A percentile compares a stretch with the other conserved stretches of the same genome.
phyloP scores from a whole-genome alignment of 257 asterid species.

The Solanum acaule region DNA sequence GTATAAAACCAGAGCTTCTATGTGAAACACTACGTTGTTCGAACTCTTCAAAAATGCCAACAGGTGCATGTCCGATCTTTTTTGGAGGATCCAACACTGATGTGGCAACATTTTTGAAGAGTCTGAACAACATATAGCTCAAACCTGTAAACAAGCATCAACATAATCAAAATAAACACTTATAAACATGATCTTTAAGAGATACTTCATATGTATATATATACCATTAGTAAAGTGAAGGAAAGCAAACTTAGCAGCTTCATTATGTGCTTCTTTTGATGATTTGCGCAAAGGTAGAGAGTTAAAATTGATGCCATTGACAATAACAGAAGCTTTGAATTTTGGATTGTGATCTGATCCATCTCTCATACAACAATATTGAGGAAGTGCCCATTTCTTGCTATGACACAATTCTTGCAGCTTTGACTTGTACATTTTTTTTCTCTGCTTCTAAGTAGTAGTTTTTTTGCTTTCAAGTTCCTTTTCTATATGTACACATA shows the following conservation, averaged over 20 bases:
- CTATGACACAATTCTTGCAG: slow-evolving; percentile 36
- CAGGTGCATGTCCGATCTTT: not conserved
- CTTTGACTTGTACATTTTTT: slow-evolving; percentile 31
- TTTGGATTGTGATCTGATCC: slow-evolving; percentile 37
- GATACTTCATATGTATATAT: not conserved
- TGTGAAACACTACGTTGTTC: not conserved
- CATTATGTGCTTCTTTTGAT: slow-evolving; percentile 33
- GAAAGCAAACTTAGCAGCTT: slow-evolving; percentile 37
- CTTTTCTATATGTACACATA: not conserved
- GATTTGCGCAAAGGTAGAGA: slow-evolving; percentile 17
- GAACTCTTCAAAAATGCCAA: not conserved
- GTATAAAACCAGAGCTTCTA: not conserved
- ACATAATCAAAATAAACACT: not conserved
- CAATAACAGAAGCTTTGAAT: slow-evolving; percentile 42
- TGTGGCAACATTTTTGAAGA: not conserved
- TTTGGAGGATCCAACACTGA: not conserved
- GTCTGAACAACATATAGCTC: no score
- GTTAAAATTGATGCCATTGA: slow-evolving; percentile 25
- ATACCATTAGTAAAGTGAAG: slow-evolving; percentile 37
- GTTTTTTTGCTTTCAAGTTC: not conserved
- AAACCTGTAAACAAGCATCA: not conserved
- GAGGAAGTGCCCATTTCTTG: slow-evolving; percentile 31
- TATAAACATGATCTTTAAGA: not conserved
- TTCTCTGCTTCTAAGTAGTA: not conserved
- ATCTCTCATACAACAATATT: slow-evolving; percentile 25